phyloP scores from a whole-genome alignment of 2,329 filamentous ascomycete genomes.

The Beauveria rudraprayagi region DNA sequence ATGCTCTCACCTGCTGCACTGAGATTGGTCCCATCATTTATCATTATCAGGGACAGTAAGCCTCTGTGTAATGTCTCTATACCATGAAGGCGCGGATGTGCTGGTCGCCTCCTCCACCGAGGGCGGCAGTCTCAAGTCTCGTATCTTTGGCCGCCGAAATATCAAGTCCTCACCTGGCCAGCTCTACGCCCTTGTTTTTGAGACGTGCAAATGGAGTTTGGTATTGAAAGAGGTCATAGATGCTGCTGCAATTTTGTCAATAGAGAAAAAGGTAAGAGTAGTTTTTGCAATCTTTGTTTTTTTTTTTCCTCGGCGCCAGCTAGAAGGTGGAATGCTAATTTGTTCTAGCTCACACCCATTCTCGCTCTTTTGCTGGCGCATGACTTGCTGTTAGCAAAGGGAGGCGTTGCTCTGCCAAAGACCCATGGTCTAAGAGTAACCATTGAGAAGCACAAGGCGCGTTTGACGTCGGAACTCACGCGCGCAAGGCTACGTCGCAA shows the following conservation, averaged over 20 bases:
- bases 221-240: slow-evolving; percentile 88
- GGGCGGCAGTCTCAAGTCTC: slow-evolving; percentile 79
- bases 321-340: background rate
- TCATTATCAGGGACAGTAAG: background rate
- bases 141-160: slow-evolving; percentile 67
- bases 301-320: background rate
- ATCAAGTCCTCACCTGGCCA: slow-evolving; percentile 73
- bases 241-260: slow-evolving; percentile 61
- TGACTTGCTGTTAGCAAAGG: slow-evolving; percentile 74
- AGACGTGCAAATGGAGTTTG: slow-evolving; percentile 83
- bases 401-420: slow-evolving; percentile 72
- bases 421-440: slow-evolving; percentile 69
- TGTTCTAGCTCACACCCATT: slow-evolving; percentile 63
- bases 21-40: background rate
- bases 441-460: slow-evolving; percentile 72
- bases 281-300: background rate
- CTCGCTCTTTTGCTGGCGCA: slow-evolving; percentile 78
- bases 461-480: slow-evolving; percentile 74
- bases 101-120: slow-evolving; percentile 45
- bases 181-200: slow-evolving; percentile 78
- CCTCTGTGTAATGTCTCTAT: slow-evolving; percentile 69
- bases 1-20: background rate
- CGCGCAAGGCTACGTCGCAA: slow-evolving; percentile 67
- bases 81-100: slow-evolving; percentile 79
- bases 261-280: slow-evolving; percentile 70